phyloP scores from a whole-genome alignment of 805 yeast species.

The Wickerhamiella vanderwaltii region DNA sequence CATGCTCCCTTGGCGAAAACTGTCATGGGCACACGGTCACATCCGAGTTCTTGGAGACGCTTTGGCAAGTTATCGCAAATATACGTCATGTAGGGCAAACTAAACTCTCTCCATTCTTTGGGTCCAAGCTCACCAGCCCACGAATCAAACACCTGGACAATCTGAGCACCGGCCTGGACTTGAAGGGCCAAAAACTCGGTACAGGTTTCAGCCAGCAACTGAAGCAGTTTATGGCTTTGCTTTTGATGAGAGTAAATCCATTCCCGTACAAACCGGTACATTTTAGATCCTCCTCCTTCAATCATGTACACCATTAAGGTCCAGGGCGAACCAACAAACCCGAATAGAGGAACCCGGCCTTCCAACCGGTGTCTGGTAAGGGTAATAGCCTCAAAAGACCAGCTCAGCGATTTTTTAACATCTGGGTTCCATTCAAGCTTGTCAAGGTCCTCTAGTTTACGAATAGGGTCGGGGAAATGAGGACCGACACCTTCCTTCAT shows the following conservation, averaged over 20 bases:
- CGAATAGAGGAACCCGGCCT: constrained; percentile 88
- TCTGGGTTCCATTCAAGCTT: constrained; percentile 44
- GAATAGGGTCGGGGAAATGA: constrained; percentile 75
- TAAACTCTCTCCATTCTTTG: constrained; percentile 72
- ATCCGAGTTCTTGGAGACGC: constrained; percentile 59
- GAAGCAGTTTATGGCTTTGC: constrained; percentile 56
- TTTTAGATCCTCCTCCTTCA: constrained; percentile 91
- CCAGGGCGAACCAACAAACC: constrained; percentile 98
- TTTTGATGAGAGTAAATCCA: constrained; percentile 80
- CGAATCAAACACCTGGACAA: constrained; percentile 91
- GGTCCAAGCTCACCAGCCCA: constrained; percentile 98
- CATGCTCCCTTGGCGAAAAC: constrained; percentile 94
- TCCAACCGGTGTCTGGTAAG: constrained; percentile 72
- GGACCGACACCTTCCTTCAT: constrained; percentile 96
- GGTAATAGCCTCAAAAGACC: constrained; percentile 93
- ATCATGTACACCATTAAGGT: constrained; percentile 92
- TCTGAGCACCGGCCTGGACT: constrained; percentile 96
- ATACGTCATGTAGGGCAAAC: constrained; percentile 75
- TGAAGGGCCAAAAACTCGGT: constrained; percentile 88
- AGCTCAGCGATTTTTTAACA: constrained; percentile 63
- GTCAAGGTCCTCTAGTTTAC: constrained; percentile 55
- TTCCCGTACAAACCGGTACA: constrained; percentile 81
- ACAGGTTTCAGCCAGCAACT: constrained; percentile 74
- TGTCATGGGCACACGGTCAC: constrained; percentile 72
- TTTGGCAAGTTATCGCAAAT: constrained; percentile 56